Percentiles rank a stretch among this genome's conserved stretches.
These are phyloP conservation scores for Fusarium avenaceum DNA, from an alignment of 2,329 filamentous ascomycete genomes.

Conservation along the genomic window DNA sequence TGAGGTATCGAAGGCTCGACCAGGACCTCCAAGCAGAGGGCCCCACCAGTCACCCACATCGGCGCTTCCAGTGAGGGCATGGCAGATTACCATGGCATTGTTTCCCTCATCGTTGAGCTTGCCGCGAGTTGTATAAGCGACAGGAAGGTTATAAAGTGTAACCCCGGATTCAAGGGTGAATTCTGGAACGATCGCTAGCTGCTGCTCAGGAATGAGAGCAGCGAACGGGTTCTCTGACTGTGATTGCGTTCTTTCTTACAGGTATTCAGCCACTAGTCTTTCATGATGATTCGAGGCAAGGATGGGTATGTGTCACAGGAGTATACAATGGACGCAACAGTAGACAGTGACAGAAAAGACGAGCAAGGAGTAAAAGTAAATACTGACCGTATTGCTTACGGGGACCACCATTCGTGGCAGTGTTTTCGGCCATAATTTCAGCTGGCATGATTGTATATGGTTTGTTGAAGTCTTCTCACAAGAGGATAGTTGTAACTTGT, in stretches of 20 bases:
- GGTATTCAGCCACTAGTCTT: slow-evolving; percentile 72
- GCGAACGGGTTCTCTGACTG: slow-evolving; percentile 95
- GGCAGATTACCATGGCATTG: slow-evolving; percentile 83
- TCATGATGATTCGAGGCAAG: not conserved
- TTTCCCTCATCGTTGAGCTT: slow-evolving; percentile 69
- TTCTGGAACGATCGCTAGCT: slow-evolving; percentile 85
- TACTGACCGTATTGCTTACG: slow-evolving; percentile 52
- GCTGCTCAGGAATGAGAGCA: slow-evolving; percentile 86
- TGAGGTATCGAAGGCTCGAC: slow-evolving; percentile 83
- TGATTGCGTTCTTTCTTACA: slow-evolving; percentile 72
- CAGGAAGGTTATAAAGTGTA: slow-evolving; percentile 79
- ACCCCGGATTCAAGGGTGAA: slow-evolving; percentile 96
- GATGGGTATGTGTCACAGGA: not conserved
- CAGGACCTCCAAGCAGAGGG: slow-evolving; percentile 81
- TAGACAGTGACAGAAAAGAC: not conserved
- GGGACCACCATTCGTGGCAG: slow-evolving; percentile 32
- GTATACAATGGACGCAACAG: not conserved
- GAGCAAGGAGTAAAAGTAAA: slow-evolving; percentile 8
- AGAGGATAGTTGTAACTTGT: slow-evolving; percentile 13
- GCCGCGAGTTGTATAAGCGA: slow-evolving; percentile 76
- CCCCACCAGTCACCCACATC: slow-evolving; percentile 93
- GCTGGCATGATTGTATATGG: slow-evolving; percentile 29
- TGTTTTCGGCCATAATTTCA: slow-evolving; percentile 46
- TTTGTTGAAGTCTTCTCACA: slow-evolving; percentile 7
- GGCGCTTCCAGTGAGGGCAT: slow-evolving; percentile 86